Evolutionary conservation across 1,284 basidiomycete genomes (phyloP).

Genomic region (Athelia sp.): DNA sequence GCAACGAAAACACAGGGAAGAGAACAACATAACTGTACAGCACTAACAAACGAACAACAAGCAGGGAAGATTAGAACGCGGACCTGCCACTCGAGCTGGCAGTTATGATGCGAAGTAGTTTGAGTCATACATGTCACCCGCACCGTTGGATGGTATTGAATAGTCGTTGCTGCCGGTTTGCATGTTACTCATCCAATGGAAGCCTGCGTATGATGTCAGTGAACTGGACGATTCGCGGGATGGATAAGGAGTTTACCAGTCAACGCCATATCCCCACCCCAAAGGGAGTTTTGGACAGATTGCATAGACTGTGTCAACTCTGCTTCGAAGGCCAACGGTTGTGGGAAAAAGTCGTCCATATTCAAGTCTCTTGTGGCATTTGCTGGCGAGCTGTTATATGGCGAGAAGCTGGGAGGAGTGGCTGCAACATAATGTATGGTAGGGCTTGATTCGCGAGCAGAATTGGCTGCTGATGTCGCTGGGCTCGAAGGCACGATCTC

Average conservation of each 20-base stretch:
- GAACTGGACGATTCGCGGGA: too few species aligned
- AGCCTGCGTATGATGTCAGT: slow-evolving; percentile 19
- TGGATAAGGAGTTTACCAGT: slow-evolving; percentile 47
- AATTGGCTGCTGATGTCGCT: slow-evolving; percentile 10
- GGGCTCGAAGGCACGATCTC: too few species aligned
- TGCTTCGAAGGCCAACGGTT: slow-evolving; percentile 50
- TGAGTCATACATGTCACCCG: neutral
- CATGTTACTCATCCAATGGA: slow-evolving; percentile 36
- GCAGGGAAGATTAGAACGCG: neutral
- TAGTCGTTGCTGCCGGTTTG: slow-evolving; percentile 5
- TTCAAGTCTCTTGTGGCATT: slow-evolving; percentile 15
- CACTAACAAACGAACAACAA: too few species aligned
- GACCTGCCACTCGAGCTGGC: neutral
- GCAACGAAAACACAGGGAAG: too few species aligned
- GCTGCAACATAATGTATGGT: slow-evolving; percentile 24
- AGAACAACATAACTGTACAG: too few species aligned
- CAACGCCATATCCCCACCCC: slow-evolving; percentile 43
- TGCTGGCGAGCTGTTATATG: neutral
- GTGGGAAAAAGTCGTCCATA: slow-evolving; percentile 42
- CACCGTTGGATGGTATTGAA: neutral
- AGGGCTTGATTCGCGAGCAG: slow-evolving; percentile 16
- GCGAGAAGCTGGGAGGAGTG: neutral
- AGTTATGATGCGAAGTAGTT: neutral
- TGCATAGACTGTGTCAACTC: slow-evolving; percentile 61
- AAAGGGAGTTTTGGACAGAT: slow-evolving; percentile 44